Evolutionary conservation across 352 stramenopile species (phyloP).

Genomic region (Hyaloperonospora brassicae): DNA sequence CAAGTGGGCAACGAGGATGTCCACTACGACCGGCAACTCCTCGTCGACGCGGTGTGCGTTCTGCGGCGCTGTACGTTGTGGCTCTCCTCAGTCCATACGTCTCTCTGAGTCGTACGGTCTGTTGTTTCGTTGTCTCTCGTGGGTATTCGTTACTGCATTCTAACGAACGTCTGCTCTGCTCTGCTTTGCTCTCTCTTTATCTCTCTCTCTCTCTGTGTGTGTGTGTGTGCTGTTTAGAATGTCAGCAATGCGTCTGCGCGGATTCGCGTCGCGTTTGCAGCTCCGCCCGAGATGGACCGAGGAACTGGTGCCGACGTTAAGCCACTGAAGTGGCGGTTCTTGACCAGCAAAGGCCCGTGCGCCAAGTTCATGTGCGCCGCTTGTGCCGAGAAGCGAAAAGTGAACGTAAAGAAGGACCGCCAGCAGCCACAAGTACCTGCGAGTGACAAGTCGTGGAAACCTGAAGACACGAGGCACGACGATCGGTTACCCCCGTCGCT

Average conservation of each 20-base stretch:
- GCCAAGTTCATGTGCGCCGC: constrained; percentile 19
- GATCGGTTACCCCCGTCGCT: no score
- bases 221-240: constrained; percentile 5
- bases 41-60: constrained; percentile 12
- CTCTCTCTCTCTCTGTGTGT: no score
- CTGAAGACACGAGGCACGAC: not conserved
- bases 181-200: no score
- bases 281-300: constrained; percentile 3
- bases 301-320: constrained; percentile 17
- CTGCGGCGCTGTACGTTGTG: constrained; percentile 21
- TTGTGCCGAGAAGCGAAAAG: constrained; percentile 21
- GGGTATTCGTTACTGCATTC: constrained; percentile 1
- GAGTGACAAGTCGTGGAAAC: constrained; percentile 11
- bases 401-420: not conserved
- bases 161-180: no score
- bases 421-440: constrained; percentile 2
- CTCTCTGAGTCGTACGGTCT: no score
- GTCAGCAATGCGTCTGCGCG: constrained; percentile 15
- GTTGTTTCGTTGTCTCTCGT: not conserved
- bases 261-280: constrained; percentile 12
- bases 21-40: not conserved
- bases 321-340: constrained; percentile 23
- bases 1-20: not conserved
- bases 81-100: not conserved
- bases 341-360: constrained; percentile 16